Evolutionary conservation across 768 basidiomycete species (phyloP), one percentile per base, ranked within the genome.

Genomic region (Hysterangium stoloniferum): DNA sequence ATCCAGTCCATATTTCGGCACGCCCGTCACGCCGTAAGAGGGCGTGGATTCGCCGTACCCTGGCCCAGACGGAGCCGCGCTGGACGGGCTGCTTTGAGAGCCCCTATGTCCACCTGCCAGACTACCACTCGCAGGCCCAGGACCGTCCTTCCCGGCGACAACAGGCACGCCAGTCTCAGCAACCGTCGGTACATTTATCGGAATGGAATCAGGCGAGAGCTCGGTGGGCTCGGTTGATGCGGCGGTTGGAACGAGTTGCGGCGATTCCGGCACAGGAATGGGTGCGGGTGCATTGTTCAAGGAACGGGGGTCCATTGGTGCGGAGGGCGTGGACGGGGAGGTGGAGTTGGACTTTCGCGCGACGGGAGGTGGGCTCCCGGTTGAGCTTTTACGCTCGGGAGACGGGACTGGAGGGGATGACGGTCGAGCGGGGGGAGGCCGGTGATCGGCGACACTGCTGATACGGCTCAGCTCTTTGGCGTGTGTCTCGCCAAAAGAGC

Each of bases 401-500:
- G 22, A 58, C 54, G 24, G 55, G 58, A 4, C n/a, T n/a, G n/a
- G n/a, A n/a, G n/a, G n/a, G n/a, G 56, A 50, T 20, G 61, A 55
- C 0, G 37, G 52, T 13, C 35, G 25, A 28, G 43, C 34, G 3
- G 17, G 31, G 13, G 37, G 36, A 8, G 50, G 36, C 38, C 44
- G 43, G 34, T 32, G 4, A 13, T 57, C 40, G 28, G 55, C 43
- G 25, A 38, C 55, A 29, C 49, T 51, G 24, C 29, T 66, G 45
- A 88, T 79, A 56, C 68, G 72, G 15, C 75, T 74, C 31, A 92
- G 71, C 66, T 91, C 89, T 31, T 67, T 72, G 0, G 84, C 85
- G 58, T 92, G 89, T 33, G 81, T 90, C 65, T 84, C 85, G 17
- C 89, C 89, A 60, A 92, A 92, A 64, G 84, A 88, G 51, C 77